phyloP scores from a whole-genome alignment of 306 rosid species.

The Corylus heterophylla region DNA sequence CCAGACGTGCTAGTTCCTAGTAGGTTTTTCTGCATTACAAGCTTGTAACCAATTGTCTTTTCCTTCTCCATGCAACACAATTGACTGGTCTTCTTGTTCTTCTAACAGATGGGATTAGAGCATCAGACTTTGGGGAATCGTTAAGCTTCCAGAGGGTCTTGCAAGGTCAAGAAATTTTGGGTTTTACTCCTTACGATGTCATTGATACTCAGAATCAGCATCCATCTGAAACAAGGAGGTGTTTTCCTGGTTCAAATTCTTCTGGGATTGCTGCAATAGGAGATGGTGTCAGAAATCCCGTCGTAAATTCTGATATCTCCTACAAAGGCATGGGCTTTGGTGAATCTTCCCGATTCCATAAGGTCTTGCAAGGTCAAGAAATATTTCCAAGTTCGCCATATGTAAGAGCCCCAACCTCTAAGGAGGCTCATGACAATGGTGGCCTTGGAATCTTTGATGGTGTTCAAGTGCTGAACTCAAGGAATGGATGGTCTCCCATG shows the following conservation, averaged over 20 bases:
- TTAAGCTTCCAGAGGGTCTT: constrained; percentile 98
- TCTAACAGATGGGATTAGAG: constrained; percentile 75
- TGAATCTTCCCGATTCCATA: constrained; percentile 82
- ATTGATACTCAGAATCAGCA: constrained; percentile 46
- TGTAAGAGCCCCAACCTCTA: constrained; percentile 54
- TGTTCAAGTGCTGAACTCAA: constrained; percentile 49
- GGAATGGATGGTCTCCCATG: constrained; percentile 59
- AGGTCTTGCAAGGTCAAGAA: constrained; percentile 99
- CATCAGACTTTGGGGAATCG: constrained; percentile 93
- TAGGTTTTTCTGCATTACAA: constrained; percentile 34
- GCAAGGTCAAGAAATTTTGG: constrained; percentile 99
- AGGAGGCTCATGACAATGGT: constrained; percentile 51
- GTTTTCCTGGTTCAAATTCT: constrained; percentile 59
- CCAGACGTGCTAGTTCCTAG: constrained; percentile 74
- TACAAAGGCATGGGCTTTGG: constrained; percentile 67
- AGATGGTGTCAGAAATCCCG: constrained; percentile 52
- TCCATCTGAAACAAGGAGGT: constrained; percentile 63
- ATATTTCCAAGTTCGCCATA: constrained; percentile 69
- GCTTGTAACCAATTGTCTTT: not conserved
- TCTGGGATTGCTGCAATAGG: constrained; percentile 57
- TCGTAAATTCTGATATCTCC: constrained; percentile 51
- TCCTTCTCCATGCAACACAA: constrained; percentile 1
- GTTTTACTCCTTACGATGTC: constrained; percentile 59
- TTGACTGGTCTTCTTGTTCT: constrained; percentile 20
- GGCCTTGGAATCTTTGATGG: constrained; percentile 56